These are phyloP conservation scores for Amanita molliuscula DNA, from an alignment of 768 basidiomycete species.

Conservation along the genomic window DNA sequence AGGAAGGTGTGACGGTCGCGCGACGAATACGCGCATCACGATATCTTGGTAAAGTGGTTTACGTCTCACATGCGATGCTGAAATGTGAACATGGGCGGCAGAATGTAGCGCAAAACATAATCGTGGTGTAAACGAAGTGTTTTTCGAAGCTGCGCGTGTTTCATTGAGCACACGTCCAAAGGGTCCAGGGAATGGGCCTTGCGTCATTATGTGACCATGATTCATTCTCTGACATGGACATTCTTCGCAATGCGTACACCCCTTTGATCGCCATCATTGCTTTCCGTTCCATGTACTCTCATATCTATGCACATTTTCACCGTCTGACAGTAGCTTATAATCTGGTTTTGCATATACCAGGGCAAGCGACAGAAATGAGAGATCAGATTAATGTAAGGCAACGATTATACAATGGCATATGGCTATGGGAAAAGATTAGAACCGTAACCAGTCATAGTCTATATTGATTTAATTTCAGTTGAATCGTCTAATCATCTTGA, in stretches of 20 bases:
- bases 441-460: slow-evolving; percentile 64
- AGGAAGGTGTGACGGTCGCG: slow-evolving; percentile 83
- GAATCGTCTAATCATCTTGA: background rate
- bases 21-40: slow-evolving; percentile 87
- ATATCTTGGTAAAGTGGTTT: slow-evolving; percentile 72
- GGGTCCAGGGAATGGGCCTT: slow-evolving; percentile 43
- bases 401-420: slow-evolving; percentile 1
- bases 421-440: slow-evolving; percentile 9
- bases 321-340: background rate
- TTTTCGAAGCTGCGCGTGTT: slow-evolving; percentile 84
- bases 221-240: background rate
- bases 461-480: background rate
- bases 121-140: slow-evolving; percentile 88
- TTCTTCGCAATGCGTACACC: background rate
- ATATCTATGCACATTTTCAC: background rate
- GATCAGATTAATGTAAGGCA: background rate
- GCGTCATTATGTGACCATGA: slow-evolving; percentile 45
- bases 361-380: background rate
- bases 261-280: background rate
- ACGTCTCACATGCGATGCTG: background rate
- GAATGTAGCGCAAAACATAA: slow-evolving; percentile 98
- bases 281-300: background rate
- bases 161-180: slow-evolving; percentile 69
- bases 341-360: background rate
- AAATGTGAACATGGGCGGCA: slow-evolving; percentile 18